Conservation (phyloP, 495 filamentous ascomycete genomes). For the Margaritispora aquatica region DNA sequence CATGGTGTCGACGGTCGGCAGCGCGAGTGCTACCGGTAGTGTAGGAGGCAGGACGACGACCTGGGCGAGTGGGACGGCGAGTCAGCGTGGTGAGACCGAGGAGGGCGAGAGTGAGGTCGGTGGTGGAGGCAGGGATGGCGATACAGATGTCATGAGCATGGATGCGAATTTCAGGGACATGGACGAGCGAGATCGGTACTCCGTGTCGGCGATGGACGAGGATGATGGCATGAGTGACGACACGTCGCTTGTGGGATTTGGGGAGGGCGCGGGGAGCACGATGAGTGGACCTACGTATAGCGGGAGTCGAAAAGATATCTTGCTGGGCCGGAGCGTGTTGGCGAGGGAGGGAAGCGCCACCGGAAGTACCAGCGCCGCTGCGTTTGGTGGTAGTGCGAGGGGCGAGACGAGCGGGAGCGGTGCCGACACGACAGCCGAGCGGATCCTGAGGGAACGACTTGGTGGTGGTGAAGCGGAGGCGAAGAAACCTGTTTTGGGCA, state of each 20-base stretch:
- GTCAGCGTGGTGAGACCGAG: conserved; percentile 42
- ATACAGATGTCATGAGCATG: conserved; percentile 61
- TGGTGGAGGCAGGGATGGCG: conserved; percentile 37
- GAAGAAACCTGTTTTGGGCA: conserved; percentile 32
- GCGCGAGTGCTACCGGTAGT: conserved; percentile 65
- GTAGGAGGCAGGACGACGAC: conserved; percentile 62
- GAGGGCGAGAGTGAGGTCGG: too few relatives aligned
- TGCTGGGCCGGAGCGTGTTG: conserved; percentile 12
- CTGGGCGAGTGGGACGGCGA: conserved; percentile 53
- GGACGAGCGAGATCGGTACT: conserved; percentile 38
- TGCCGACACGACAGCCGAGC: conserved; percentile 36
- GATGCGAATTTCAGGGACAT: conserved; percentile 35
- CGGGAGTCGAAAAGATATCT: conserved; percentile 14
- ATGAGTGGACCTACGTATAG: conserved; percentile 64
- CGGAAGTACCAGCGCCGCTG: too few relatives aligned
- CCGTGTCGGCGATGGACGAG: conserved; percentile 42
- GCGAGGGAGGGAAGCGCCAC: neutral
- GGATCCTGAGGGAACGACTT: conserved; percentile 45
- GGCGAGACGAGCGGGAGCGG: conserved; percentile 5
- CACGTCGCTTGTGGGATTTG: conserved; percentile 76
- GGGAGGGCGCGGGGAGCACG: conserved; percentile 79
- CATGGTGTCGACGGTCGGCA: conserved; percentile 75
- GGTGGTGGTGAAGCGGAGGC: conserved; percentile 33
- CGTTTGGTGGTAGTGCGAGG: conserved; percentile 5
- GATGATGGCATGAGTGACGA: conserved; percentile 77